A percentile compares a stretch with the other conserved stretches of the same genome.
phyloP scores from a whole-genome alignment of 2,329 filamentous ascomycete species.

The Saccharata proteae region DNA sequence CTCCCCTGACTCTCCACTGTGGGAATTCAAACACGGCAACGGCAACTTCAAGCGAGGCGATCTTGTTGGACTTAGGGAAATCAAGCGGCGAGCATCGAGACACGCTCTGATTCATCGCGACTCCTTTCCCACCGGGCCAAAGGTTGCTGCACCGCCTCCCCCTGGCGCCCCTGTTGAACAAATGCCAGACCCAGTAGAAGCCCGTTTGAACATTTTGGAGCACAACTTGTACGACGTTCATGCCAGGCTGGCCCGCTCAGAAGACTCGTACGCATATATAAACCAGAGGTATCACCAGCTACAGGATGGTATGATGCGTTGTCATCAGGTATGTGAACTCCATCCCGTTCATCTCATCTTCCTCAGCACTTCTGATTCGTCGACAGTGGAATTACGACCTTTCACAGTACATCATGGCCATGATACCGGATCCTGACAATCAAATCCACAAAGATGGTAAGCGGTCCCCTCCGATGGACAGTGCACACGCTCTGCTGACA shows the following conservation, averaged over 20 bases:
- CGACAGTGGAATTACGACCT: slow-evolving; percentile 74
- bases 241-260: slow-evolving; percentile 62
- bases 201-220: slow-evolving; percentile 63
- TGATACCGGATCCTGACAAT: slow-evolving; percentile 65
- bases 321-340: slow-evolving; percentile 44
- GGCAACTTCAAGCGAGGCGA: slow-evolving; percentile 96
- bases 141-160: slow-evolving; percentile 57
- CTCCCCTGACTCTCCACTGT: slow-evolving; percentile 82
- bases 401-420: slow-evolving; percentile 58
- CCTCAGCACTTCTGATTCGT: slow-evolving; percentile 9
- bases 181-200: slow-evolving; percentile 67
- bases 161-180: slow-evolving; percentile 76
- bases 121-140: slow-evolving; percentile 62
- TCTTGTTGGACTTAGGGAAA: slow-evolving; percentile 79
- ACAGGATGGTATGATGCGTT: slow-evolving; percentile 66
- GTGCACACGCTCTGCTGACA: slow-evolving; percentile 4
- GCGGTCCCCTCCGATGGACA: slow-evolving; percentile 20
- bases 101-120: slow-evolving; percentile 90
- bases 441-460: slow-evolving; percentile 71
- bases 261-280: slow-evolving; percentile 70
- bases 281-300: slow-evolving; percentile 70
- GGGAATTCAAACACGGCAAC: slow-evolving; percentile 98
- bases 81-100: slow-evolving; percentile 85
- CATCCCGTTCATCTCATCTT: background rate
- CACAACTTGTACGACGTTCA: slow-evolving; percentile 73